Evolutionary conservation across 257 asterid genomes (phyloP), one percentile per base, ranked within the genome.

Genomic region (Jacaranda mimosifolia): DNA sequence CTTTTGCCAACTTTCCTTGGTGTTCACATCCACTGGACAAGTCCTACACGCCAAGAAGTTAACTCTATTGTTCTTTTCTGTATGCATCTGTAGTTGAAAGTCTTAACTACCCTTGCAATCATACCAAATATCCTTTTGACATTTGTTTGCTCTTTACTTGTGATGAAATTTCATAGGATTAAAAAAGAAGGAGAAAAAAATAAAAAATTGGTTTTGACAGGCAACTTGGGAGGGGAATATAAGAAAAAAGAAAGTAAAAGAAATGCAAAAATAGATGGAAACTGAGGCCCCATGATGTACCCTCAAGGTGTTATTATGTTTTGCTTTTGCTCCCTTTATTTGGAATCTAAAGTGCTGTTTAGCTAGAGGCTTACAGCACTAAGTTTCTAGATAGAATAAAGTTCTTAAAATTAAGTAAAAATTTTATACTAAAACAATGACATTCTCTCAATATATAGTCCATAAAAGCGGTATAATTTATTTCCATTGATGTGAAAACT

Each of bases 261-360:
- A 64, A 43, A 72, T 58, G 62, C 68, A 77, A 76, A 71, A 79
- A 71, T 38, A 56, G 77, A 84, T 75, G 75, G 60, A 75, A 63
- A 45, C 51, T 74, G 40, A 76, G 86, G 88, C 76, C 89, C 90
- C 92, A 84, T 78, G 83, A 81, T 85, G 76, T 81, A 74, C 79
- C 85, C 80, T 89, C 89, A 65, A 86, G 88, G 91, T 83, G 78
- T 83, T 86, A 89, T 82, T 85, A 77, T 87, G 89, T 86, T 83
- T 79, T 76, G 67, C 46, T 65, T 68, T 73, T 78, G 56, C 80
- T 52, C 79, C 71, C 65, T 59, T 59, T 36, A 5, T 9, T 18
- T 67, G 77, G 80, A 77, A 84, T 77, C 79, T 71, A 6, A 73
- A 40, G 71, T 70, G 82, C 43, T 77, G 84, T 73, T 78, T 48